A percentile compares a stretch with the other conserved stretches of the same genome.
Conservation (phyloP, 1,139 yeast species). For the Taphrina betulina region DNA sequence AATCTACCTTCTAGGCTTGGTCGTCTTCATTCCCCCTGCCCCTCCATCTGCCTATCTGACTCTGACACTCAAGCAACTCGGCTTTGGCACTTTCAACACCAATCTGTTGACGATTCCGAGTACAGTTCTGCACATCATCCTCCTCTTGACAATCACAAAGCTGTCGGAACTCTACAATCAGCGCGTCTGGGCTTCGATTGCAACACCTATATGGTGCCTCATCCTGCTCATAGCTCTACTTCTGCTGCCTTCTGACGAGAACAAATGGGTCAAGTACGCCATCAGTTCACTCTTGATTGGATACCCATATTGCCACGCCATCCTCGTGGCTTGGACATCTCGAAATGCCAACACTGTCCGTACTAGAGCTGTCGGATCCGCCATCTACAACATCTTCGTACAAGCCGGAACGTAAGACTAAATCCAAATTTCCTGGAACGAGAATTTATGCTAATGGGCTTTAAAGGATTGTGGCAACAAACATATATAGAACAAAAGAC, state of each 20-base stretch:
- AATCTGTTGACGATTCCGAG: constrained; percentile 47
- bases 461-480: constrained; percentile 51
- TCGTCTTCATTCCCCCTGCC: constrained; percentile 48
- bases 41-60: constrained; percentile 56
- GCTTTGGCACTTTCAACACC: constrained; percentile 57
- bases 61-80: constrained; percentile 53
- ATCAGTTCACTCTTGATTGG: constrained; percentile 53
- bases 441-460: background rate
- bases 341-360: constrained; percentile 61
- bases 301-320: constrained; percentile 45
- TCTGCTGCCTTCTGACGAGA: constrained; percentile 42
- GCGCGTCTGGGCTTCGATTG: constrained; percentile 40
- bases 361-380: constrained; percentile 60
- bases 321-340: constrained; percentile 57
- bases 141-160: constrained; percentile 48
- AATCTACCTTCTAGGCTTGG: constrained; percentile 52
- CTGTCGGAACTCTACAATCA: constrained; percentile 49
- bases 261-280: constrained; percentile 57
- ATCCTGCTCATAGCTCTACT: constrained; percentile 8
- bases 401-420: too few species aligned
- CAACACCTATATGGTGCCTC: constrained; percentile 34
- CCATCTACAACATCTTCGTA: constrained; percentile 61
- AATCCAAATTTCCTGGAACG: constrained; percentile 36
- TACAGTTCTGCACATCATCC: constrained; percentile 47
- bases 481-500: constrained; percentile 58